Percentiles rank a stretch among this genome's conserved stretches.
Evolutionary conservation across 2,329 filamentous ascomycete genomes (phyloP).

Genomic region (Fusarium sp.): DNA sequence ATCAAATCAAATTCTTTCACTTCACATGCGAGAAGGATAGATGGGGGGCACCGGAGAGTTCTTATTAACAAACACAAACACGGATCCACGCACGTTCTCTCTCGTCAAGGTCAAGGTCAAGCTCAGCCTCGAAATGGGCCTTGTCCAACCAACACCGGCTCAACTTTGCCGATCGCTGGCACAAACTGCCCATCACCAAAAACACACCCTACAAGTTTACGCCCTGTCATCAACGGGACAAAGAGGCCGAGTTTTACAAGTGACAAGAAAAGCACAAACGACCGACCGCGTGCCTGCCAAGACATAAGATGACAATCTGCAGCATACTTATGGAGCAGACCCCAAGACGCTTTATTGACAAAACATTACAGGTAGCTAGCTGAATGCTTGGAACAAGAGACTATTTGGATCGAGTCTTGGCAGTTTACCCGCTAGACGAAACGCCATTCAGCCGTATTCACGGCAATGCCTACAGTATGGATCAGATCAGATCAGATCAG

Average conservation of each 20-base stretch:
- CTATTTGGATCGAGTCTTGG: background rate
- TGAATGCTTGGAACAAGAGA: background rate
- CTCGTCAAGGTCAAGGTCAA: constrained; percentile 9
- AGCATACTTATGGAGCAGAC: background rate
- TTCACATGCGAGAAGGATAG: background rate
- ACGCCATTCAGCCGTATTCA: background rate
- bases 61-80: constrained; percentile 26
- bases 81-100: constrained; percentile 22
- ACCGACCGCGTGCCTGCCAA: constrained; percentile 24
- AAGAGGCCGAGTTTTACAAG: constrained; percentile 20
- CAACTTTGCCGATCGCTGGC: constrained; percentile 24
- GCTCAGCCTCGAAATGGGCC: constrained; percentile 31
- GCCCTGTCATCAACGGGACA: constrained; percentile 12
- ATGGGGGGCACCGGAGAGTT: constrained; percentile 6
- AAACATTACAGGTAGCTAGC: background rate
- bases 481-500: constrained; percentile 5
- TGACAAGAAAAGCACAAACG: background rate
- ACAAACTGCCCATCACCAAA: constrained; percentile 3
- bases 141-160: constrained; percentile 21
- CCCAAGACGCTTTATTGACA: background rate
- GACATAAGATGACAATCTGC: background rate
- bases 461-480: constrained; percentile 3
- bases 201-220: constrained; percentile 2
- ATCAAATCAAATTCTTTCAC: background rate
- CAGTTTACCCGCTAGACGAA: background rate